Evolutionary conservation across 257 asterid genomes (phyloP).

Genomic region (Gentiana straminea): DNA sequence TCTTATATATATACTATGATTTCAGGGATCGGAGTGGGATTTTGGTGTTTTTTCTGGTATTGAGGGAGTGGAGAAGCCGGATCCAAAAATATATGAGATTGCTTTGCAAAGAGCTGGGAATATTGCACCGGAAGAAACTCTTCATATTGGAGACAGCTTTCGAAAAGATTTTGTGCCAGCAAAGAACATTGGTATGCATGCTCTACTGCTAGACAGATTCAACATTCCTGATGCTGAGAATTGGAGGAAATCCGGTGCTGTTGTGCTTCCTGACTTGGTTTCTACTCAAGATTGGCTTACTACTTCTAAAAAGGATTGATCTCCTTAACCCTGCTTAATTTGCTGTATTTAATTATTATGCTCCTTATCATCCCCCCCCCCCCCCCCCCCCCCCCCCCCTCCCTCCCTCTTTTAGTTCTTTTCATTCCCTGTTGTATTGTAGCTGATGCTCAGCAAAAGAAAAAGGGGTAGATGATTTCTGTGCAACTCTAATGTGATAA

Average conservation of each 20-base stretch:
- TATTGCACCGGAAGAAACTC: slow-evolving; percentile 60
- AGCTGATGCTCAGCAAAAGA: not conserved
- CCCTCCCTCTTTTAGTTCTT: not conserved
- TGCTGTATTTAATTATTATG: not conserved
- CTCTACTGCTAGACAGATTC: slow-evolving; percentile 67
- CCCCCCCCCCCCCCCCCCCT: not conserved
- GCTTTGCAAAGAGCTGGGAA: slow-evolving; percentile 90
- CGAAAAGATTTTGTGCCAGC: slow-evolving; percentile 82
- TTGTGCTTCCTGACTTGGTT: slow-evolving; percentile 66
- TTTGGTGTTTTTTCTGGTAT: slow-evolving; percentile 94
- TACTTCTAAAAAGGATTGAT: slow-evolving; percentile 19
- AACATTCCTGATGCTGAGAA: slow-evolving; percentile 55
- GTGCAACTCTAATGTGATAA: too few species aligned
- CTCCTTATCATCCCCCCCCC: not conserved
- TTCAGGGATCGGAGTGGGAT: slow-evolving; percentile 96
- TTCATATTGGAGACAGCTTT: slow-evolving; percentile 91
- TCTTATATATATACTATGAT: not conserved
- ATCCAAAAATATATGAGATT: slow-evolving; percentile 60
- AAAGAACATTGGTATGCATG: slow-evolving; percentile 75
- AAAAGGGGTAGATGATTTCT: not conserved
- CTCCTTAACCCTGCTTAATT: slow-evolving; percentile 9
- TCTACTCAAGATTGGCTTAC: slow-evolving; percentile 66
- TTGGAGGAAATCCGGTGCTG: slow-evolving; percentile 84
- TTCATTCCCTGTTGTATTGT: not conserved
- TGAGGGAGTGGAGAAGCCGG: slow-evolving; percentile 89